These are phyloP conservation scores for Salvia miltiorrhiza DNA, from an alignment of 257 asterid genomes.

Conservation along the genomic window DNA sequence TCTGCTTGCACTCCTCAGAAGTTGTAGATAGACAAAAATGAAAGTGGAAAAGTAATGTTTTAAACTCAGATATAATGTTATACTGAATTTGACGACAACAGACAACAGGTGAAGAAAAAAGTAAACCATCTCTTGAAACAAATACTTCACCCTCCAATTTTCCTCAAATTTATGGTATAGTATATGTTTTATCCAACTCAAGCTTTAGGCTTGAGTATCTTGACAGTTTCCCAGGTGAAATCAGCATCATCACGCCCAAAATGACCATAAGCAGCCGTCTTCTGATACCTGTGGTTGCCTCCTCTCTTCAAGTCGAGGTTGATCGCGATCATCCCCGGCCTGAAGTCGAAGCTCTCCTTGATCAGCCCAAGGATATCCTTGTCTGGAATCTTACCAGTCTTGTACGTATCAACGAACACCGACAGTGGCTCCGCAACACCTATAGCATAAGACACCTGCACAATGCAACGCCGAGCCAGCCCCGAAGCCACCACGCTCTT, in stretches of 20 bases:
- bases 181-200: no score
- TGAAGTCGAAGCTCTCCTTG: slow-evolving; percentile 81
- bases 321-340: slow-evolving; percentile 95
- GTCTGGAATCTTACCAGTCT: slow-evolving; percentile 80
- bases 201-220: slow-evolving; percentile 86
- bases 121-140: slow-evolving; percentile 7
- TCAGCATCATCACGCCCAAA: slow-evolving; percentile 86
- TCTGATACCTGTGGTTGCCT: slow-evolving; percentile 78
- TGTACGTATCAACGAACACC: slow-evolving; percentile 79
- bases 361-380: slow-evolving; percentile 66
- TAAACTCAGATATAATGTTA: no score
- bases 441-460: slow-evolving; percentile 87
- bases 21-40: no score
- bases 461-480: slow-evolving; percentile 79
- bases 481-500: slow-evolving; percentile 89
- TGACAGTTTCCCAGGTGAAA: slow-evolving; percentile 86
- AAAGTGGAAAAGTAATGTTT: no score
- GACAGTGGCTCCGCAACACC: slow-evolving; percentile 93
- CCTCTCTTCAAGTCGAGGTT: slow-evolving; percentile 83
- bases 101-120: slow-evolving; percentile 1
- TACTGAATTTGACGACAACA: background rate
- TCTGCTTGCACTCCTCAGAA: no score
- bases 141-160: slow-evolving; percentile 26
- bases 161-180: no score
- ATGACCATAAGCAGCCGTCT: slow-evolving; percentile 92